Evolutionary conservation across 805 yeast genomes (phyloP), one percentile per base, ranked within the genome.

Genomic region (Yarrowia sp.): DNA sequence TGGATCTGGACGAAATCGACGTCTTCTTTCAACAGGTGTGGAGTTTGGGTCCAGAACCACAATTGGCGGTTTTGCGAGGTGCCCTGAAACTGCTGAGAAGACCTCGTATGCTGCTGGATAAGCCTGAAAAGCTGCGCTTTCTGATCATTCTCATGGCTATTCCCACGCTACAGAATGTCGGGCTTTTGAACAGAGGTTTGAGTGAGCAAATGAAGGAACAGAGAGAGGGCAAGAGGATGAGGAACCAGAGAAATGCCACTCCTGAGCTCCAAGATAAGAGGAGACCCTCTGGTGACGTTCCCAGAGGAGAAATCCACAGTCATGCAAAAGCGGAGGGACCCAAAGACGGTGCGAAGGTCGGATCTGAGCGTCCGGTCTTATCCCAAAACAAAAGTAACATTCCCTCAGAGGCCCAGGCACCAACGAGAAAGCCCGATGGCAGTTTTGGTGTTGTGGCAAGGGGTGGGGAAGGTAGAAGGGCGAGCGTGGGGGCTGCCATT

Each of bases 31-130:
- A 49, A 8, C 56, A 38, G 38, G 56, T 63, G 22, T 63, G 67
- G 67, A 38, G 48, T 15, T 22, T 48, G 56, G 48, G 46, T 5
- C 41, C 40, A 1, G 56, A 63, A 7, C 56, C 55, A 1, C 55
- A 63, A 63, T 38, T 63, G 55, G 67, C 67, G 15, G 67, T 63
- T 5, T 22, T 63, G 38, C 35, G 56, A 15, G 67, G 67, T 1
- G 67, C 67, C 4, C 16, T 63, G 5, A 36, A 49, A 12, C 48
- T 63, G 35, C 46, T 63, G 2, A 48, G 49, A 22, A 8, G 67
- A 11, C 67, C 67, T 2, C 36, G 56, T 2, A 38, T 63, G 38
- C 9, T 49, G 15, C 38, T 63, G 5, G 55, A 48, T 41, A 36
- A 38, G 45, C 56, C 67, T 8, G 67, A 63, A n/a, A 49, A 48